Evolutionary conservation across 257 asterid species (phyloP).

Genomic region (Salvia hispanica): DNA sequence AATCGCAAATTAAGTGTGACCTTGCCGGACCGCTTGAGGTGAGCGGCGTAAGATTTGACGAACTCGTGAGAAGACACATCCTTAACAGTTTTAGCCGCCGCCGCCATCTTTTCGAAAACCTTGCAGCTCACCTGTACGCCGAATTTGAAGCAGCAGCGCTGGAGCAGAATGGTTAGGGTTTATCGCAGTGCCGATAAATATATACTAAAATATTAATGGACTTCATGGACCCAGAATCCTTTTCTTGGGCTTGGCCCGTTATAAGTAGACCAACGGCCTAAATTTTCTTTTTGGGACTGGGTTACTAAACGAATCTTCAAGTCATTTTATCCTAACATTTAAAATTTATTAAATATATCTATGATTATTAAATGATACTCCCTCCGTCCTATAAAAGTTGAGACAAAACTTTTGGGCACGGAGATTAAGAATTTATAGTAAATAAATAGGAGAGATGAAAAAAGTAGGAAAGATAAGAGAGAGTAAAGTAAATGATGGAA

Average conservation of each 20-base stretch:
- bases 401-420: too few species aligned
- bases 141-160: slow-evolving; percentile 19
- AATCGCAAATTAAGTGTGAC: slow-evolving; percentile 29
- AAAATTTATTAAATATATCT: too few species aligned
- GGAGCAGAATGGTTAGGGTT: slow-evolving; percentile 36
- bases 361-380: too few species aligned
- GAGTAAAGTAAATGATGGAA: too few species aligned
- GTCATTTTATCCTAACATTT: too few species aligned
- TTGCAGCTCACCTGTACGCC: slow-evolving; percentile 27
- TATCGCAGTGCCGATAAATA: slow-evolving; percentile 5
- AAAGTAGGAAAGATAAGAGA: too few species aligned
- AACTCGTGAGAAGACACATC: slow-evolving; percentile 86
- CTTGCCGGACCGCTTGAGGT: slow-evolving; percentile 89
- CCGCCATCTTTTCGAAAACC: slow-evolving; percentile 48
- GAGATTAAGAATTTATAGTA: too few species aligned
- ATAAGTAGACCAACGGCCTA: too few species aligned
- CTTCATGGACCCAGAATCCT: neutral
- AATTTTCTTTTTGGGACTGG: too few species aligned
- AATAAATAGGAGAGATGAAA: too few species aligned
- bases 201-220: neutral
- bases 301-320: too few species aligned
- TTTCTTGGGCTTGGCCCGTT: slow-evolving; percentile 22
- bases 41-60: slow-evolving; percentile 76
- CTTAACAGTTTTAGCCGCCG: slow-evolving; percentile 67
- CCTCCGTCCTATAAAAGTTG: too few species aligned